Base-by-base conservation (phyloP, 768 basidiomycete genomes). In the Trametes meyenii region DNA sequence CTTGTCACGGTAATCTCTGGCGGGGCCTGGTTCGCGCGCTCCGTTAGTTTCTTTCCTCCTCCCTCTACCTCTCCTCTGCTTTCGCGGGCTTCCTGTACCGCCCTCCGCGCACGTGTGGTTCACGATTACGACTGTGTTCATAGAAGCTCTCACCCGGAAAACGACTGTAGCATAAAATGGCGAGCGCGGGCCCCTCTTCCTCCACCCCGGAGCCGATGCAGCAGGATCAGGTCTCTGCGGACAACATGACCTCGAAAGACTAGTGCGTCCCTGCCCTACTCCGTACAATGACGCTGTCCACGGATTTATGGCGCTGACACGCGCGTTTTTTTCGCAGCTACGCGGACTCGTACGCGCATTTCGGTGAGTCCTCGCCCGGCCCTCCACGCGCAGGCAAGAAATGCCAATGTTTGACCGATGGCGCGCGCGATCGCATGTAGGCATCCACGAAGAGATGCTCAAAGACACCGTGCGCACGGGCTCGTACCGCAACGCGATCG, bases 381-480 rank as follows among this genome's bases (percentile, higher is more conserved):
- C 17, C 48, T n/a, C 19, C n/a, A 12, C 10, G 17, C 19, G 24
- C 7, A 14, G 43, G n/a, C 8, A 8, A 7, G 43, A 21, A 11
- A 7, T 7, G 35, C n/a, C n/a, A n/a, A n/a, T n/a, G n/a, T n/a
- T n/a, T 51, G 50, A 51, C 33, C 7, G 17, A 17, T 8, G 35
- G 33, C 6, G 38, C 33, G 42, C 24, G 39, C 38, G 49, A 42
- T 39, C 36, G 33, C 64, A 12, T 39, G 21, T 68, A 97, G 94
- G 95, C 60, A 97, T 98, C 69, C 96, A 98, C 74, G 96, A 98
- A 78, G 97, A 99, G 79, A 99, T 99, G 97, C 78, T 99, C 75
- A 99, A 99, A 77, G 97, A 99, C 77, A 78, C 81, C 40, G 94
- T 99, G 67, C 89, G 97, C 63, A 99, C 97, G 46, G 87, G 94